phyloP scores from a whole-genome alignment of 2,329 filamentous ascomycete genomes.

The Cladosporium cucumerinum region DNA sequence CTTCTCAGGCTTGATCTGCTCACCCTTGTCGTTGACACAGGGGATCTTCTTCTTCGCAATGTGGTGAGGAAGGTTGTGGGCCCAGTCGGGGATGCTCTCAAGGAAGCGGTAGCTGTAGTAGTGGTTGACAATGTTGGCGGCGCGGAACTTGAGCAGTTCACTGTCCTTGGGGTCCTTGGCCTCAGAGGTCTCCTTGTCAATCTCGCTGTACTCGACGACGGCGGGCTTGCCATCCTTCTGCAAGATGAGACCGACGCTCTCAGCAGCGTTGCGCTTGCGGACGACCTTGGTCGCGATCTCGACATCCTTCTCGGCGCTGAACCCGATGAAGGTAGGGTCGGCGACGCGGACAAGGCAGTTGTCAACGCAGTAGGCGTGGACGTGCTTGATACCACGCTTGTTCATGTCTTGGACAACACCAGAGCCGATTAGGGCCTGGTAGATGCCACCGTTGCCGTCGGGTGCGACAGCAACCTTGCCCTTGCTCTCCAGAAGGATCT shows the following conservation, averaged over 20 bases:
- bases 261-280: conserved; percentile 92
- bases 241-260: conserved; percentile 91
- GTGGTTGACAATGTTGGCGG: conserved; percentile 99
- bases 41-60: conserved; percentile 99
- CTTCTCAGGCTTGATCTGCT: conserved; percentile 83
- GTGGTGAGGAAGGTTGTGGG: conserved; percentile 84
- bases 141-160: conserved; percentile 86
- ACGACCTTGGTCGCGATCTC: conserved; percentile 99
- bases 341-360: conserved; percentile 99
- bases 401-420: conserved; percentile 84
- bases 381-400: conserved; percentile 84
- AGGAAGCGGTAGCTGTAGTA: conserved; percentile 97
- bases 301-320: conserved; percentile 80
- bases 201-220: conserved; percentile 98
- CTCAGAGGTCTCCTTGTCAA: conserved; percentile 82
- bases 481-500: conserved; percentile 91
- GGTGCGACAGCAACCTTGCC: conserved; percentile 88
- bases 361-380: conserved; percentile 97
- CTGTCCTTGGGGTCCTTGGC: conserved; percentile 78
- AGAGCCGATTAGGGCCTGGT: conserved; percentile 80
- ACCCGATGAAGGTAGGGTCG: conserved; percentile 92
- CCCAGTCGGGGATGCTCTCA: conserved; percentile 83
- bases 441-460: conserved; percentile 95
- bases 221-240: conserved; percentile 94
- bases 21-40: conserved; percentile 69